Percentiles rank a stretch among this genome's conserved stretches.
phyloP scores from a whole-genome alignment of 805 yeast species.

The Metschnikowia cubensis region DNA sequence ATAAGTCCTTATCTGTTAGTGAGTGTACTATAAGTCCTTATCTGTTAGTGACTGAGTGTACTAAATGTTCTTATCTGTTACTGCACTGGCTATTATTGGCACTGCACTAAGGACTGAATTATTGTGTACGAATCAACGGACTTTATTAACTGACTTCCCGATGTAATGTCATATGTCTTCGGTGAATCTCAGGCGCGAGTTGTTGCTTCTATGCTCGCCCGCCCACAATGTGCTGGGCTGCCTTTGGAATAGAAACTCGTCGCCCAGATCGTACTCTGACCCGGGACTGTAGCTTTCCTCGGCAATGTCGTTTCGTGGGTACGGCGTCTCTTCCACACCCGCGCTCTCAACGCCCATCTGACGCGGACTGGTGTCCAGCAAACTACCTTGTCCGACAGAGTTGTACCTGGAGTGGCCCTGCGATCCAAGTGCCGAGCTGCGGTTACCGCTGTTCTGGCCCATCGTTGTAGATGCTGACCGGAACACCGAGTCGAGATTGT shows the following conservation, averaged over 20 bases:
- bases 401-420: slow-evolving; percentile 15
- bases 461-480: slow-evolving; percentile 10
- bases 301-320: slow-evolving; percentile 6
- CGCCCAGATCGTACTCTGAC: slow-evolving; percentile 14
- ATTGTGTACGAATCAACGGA: neutral
- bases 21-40: too few species aligned
- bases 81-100: too few species aligned
- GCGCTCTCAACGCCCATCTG: neutral
- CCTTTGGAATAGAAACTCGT: slow-evolving; percentile 9
- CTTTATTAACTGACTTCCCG: neutral
- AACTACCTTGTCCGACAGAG: slow-evolving; percentile 8
- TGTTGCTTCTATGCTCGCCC: slow-evolving; percentile 14
- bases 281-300: slow-evolving; percentile 3
- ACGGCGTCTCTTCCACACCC: slow-evolving; percentile 3
- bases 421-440: slow-evolving; percentile 9
- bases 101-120: neutral
- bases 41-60: too few species aligned
- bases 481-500: slow-evolving; percentile 41
- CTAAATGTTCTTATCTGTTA: too few species aligned
- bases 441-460: slow-evolving; percentile 10
- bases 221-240: slow-evolving; percentile 11
- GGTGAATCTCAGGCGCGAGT: slow-evolving; percentile 19
- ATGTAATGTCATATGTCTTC: slow-evolving; percentile 10
- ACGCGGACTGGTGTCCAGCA: slow-evolving; percentile 1
- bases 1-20: too few species aligned